Evolutionary conservation across 2,329 filamentous ascomycete species (phyloP), one percentile per base, ranked within the genome.

Genomic region (Pseudogymnoascus sp.): DNA sequence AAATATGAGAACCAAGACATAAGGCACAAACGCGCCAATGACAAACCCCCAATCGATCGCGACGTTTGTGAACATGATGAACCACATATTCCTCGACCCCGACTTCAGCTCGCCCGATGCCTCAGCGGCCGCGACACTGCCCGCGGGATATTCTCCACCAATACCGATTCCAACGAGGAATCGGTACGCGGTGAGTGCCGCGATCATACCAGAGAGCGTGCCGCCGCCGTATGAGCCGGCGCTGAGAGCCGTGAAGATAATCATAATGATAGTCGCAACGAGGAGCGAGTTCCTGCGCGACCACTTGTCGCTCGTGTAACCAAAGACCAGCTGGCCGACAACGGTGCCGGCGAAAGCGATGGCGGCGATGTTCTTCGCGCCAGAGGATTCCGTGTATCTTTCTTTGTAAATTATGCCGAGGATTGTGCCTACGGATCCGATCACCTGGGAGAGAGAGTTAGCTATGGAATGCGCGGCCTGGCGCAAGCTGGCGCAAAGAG

Each of bases 301-400:
- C 82, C 86, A 96, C 74, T 90, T 86, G 72, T 97, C 93, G 63
- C 87, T 87, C 6, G 89, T 84, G 69, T 87, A 91, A 21, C 92
- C 92, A 69, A 96, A 96, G 53, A 87, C 72, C 6, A 96, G 79
- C 78, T 93, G 89, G 1, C 91, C 91, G 1, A 95, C 78, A 3
- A 96, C 90, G 3, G 90, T 96, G 11, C 92, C 92, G 0, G 87
- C 92, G 71, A 96, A 96, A 5, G 90, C 88, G 70, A 96, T 95
- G 65, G 88, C 87, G 24, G 86, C 81, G 63, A 96, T 88, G 70
- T 95, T 91, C 70, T 84, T 84, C 67, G 86, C 84, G 1, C 91
- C 88, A 0, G 79, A 78, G 0, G 89, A 93, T 2, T 78, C 77
- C n/a, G 74, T 80, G 75, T 92, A 97, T n/a, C 82, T 75, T 0